These are phyloP conservation scores for Selaginella tamariscina DNA, from an alignment of 75 land plant species.

Conservation along the genomic window DNA sequence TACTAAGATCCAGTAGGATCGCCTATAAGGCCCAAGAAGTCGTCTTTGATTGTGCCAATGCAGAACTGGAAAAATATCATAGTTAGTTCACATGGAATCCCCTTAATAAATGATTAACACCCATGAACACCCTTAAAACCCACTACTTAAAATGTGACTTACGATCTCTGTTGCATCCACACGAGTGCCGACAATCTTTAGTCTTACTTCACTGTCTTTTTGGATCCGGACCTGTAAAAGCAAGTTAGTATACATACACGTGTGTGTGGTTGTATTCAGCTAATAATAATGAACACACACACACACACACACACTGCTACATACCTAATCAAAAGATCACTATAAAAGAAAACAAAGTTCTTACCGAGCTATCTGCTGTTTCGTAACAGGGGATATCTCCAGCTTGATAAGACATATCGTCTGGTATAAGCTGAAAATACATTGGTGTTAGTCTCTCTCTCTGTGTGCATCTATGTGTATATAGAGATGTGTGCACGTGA, in stretches of 20 bases:
- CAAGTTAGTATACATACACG: too few relatives aligned
- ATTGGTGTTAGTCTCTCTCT: conserved; percentile 6
- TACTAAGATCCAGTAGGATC: too few relatives aligned
- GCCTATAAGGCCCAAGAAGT: conserved; percentile 87
- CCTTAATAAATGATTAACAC: too few relatives aligned
- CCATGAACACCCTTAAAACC: too few relatives aligned
- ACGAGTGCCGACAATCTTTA: conserved; percentile 95
- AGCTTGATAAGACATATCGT: conserved; percentile 97
- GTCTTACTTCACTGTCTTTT: conserved; percentile 96
- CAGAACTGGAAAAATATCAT: conserved; percentile 71
- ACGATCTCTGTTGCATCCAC: conserved; percentile 99
- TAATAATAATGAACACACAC: neutral
- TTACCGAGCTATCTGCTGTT: conserved; percentile 92
- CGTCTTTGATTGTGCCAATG: conserved; percentile 94
- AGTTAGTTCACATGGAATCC: too few relatives aligned
- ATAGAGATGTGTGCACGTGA: too few relatives aligned
- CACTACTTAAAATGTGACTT: conserved; percentile 11
- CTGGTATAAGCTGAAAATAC: conserved; percentile 70
- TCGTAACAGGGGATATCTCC: conserved; percentile 93
- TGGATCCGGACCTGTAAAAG: conserved; percentile 76
- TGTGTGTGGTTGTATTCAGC: too few relatives aligned
- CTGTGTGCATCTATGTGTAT: neutral
- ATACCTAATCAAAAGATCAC: too few relatives aligned
- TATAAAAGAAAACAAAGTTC: conserved; percentile 3
- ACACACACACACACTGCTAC: too few relatives aligned